phyloP scores from a whole-genome alignment of 768 basidiomycete species.

The Xanthoconium stramineum region DNA sequence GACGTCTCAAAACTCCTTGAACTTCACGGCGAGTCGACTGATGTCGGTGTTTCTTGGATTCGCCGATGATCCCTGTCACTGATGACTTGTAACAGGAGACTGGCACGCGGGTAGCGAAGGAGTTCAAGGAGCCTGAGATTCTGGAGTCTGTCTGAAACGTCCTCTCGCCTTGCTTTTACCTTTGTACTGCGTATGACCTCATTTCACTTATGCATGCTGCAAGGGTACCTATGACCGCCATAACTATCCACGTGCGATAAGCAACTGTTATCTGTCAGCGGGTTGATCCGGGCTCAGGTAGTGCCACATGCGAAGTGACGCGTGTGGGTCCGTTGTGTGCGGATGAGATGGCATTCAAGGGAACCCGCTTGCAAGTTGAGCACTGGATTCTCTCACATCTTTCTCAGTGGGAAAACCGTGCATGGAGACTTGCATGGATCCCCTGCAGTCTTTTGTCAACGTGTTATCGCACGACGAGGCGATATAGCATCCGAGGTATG shows the following conservation, averaged over 20 bases:
- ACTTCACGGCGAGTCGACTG: constrained; percentile 92
- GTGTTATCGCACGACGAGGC: background rate
- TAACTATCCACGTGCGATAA: background rate
- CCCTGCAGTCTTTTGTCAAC: background rate
- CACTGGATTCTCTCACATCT: too few relatives aligned
- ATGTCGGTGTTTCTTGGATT: constrained; percentile 50
- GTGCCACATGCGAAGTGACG: too few relatives aligned
- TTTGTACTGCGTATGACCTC: constrained; percentile 37
- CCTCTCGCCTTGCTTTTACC: constrained; percentile 30
- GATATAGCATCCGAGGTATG: too few relatives aligned
- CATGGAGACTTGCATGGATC: background rate
- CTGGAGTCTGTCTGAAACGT: constrained; percentile 80
- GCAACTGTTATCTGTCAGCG: too few relatives aligned
- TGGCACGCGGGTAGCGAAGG: constrained; percentile 89
- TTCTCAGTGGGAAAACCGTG: too few relatives aligned
- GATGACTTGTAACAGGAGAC: constrained; percentile 62
- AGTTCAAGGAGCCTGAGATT: constrained; percentile 98
- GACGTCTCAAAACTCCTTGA: constrained; percentile 95
- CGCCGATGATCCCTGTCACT: background rate
- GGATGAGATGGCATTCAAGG: too few relatives aligned
- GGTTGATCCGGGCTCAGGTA: too few relatives aligned
- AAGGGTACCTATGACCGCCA: constrained; percentile 31
- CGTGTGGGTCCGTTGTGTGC: too few relatives aligned
- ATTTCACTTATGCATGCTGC: constrained; percentile 29
- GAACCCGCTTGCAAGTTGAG: too few relatives aligned